These are phyloP conservation scores for Ophiostoma novo-ulmi DNA, from an alignment of 2,329 filamentous ascomycete species.

Conservation along the genomic window DNA sequence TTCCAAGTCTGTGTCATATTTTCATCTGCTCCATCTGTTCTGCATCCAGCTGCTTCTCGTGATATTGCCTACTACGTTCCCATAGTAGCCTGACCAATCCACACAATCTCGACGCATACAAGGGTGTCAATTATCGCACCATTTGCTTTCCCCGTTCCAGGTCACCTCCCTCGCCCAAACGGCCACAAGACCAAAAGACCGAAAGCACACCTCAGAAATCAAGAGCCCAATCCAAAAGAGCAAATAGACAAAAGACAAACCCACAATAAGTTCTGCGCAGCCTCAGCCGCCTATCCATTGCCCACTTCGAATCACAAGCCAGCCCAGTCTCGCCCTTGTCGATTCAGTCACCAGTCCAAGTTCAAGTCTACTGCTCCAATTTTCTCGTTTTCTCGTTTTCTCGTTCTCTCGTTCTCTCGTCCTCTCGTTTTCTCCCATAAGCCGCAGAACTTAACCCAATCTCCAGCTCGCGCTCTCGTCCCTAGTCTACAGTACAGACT, in stretches of 20 bases:
- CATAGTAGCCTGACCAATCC: neutral
- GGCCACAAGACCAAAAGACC: neutral
- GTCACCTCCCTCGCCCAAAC: neutral
- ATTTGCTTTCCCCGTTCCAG: conserved; percentile 7
- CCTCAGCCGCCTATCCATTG: conserved; percentile 15
- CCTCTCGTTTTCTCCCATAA: too few species aligned
- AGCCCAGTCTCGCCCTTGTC: conserved; percentile 14
- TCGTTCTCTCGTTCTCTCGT: neutral
- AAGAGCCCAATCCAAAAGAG: conserved; percentile 2
- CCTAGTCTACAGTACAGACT: neutral
- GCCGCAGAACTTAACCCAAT: too few species aligned
- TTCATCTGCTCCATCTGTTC: neutral
- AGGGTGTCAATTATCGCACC: conserved; percentile 8
- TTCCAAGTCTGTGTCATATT: neutral
- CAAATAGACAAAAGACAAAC: conserved; percentile 11
- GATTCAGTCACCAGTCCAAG: neutral
- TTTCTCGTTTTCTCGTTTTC: conserved; percentile 3
- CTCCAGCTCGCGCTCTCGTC: too few species aligned
- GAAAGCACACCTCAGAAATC: neutral
- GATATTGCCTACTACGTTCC: neutral
- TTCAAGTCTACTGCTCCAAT: conserved; percentile 15
- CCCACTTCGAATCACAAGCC: conserved; percentile 13
- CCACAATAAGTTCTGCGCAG: conserved; percentile 15
- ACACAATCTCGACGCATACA: conserved; percentile 5
- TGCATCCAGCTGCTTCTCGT: neutral